phyloP scores from a whole-genome alignment of 306 rosid genomes.

The Begonia loranthoides region DNA sequence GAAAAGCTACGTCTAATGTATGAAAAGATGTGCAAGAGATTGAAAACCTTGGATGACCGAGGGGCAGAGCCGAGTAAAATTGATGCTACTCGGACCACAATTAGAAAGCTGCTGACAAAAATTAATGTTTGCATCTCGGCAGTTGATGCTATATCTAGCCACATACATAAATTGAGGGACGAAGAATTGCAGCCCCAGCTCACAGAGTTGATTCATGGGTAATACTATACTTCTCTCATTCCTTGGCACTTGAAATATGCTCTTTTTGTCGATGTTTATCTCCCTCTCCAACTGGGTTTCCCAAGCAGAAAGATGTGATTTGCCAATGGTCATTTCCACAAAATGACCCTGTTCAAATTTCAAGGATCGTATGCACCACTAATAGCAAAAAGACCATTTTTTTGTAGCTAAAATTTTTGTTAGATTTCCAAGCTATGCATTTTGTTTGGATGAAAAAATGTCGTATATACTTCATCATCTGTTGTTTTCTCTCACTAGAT shows the following conservation, averaged over 20 bases:
- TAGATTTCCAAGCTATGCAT: too few species aligned
- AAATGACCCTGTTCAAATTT: too few species aligned
- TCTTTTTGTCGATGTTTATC: not conserved
- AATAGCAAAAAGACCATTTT: too few species aligned
- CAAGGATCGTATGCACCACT: too few species aligned
- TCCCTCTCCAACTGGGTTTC: too few species aligned
- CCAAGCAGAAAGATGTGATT: too few species aligned
- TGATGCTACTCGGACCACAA: conserved; percentile 65
- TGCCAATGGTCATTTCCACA: too few species aligned
- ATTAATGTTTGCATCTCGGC: conserved; percentile 71
- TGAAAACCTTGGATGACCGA: conserved; percentile 58
- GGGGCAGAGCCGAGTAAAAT: conserved; percentile 87
- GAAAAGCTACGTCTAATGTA: conserved; percentile 69
- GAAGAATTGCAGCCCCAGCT: conserved; percentile 89
- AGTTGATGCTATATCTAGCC: conserved; percentile 56
- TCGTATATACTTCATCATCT: too few species aligned
- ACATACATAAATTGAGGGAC: conserved; percentile 80
- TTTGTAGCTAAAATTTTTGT: too few species aligned
- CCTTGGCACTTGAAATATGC: conserved; percentile 2
- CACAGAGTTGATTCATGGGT: conserved; percentile 78
- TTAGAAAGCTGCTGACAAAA: conserved; percentile 64
- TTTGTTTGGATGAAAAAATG: too few species aligned
- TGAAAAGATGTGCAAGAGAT: conserved; percentile 70
- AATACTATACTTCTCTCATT: conserved; percentile 4
- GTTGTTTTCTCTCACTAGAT: too few species aligned